These are phyloP conservation scores for Clitoria ternatea DNA, from an alignment of 306 rosid genomes.

Conservation along the genomic window DNA sequence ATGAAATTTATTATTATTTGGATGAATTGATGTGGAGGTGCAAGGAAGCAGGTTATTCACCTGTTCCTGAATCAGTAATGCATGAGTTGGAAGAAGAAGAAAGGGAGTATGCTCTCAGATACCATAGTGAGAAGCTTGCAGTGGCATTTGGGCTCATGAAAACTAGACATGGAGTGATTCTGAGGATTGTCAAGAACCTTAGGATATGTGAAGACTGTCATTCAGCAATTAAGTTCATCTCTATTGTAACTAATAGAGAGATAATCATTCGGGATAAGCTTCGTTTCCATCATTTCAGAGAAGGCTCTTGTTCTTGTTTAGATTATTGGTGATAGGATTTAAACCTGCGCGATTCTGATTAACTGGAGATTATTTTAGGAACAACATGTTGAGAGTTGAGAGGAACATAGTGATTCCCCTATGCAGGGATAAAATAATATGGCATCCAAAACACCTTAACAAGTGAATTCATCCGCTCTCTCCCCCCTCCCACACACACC, in stretches of 20 bases:
- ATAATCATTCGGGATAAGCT: constrained; percentile 77
- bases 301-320: constrained; percentile 73
- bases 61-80: constrained; percentile 52
- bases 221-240: constrained; percentile 68
- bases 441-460: no score
- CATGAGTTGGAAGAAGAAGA: constrained; percentile 95
- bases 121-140: constrained; percentile 94
- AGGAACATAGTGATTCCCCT: no score
- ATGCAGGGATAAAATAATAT: no score
- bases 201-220: constrained; percentile 94
- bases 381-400: background rate
- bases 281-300: constrained; percentile 76
- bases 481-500: no score
- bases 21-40: constrained; percentile 67
- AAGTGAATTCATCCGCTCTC: no score
- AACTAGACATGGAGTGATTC: constrained; percentile 43
- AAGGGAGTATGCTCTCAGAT: constrained; percentile 84
- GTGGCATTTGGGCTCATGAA: constrained; percentile 78
- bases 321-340: constrained; percentile 69
- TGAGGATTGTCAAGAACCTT: constrained; percentile 83
- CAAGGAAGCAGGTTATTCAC: constrained; percentile 64
- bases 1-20: constrained; percentile 48
- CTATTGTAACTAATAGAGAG: constrained; percentile 59
- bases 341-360: background rate
- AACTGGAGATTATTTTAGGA: background rate